Evolutionary conservation across 2,329 filamentous ascomycete genomes (phyloP).

Genomic region (Aspergillus uvarum): DNA sequence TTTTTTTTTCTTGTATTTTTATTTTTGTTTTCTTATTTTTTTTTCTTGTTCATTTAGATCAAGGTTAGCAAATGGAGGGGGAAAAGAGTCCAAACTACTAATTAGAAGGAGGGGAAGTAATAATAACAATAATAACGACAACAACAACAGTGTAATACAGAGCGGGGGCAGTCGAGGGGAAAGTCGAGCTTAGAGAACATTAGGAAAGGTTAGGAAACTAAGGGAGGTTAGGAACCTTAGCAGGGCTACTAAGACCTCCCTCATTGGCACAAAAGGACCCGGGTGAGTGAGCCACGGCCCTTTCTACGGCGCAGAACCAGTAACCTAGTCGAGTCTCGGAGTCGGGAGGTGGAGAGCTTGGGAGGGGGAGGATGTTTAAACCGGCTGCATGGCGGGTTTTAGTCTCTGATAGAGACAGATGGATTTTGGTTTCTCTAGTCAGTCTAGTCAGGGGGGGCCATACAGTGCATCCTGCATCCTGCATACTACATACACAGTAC

Average conservation of each 20-base stretch:
- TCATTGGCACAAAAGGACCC: constrained; percentile 17
- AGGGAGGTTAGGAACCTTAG: constrained; percentile 12
- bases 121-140: constrained; percentile 9
- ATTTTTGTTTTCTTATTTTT: not conserved
- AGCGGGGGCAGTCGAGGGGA: constrained; percentile 15
- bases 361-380: constrained; percentile 9
- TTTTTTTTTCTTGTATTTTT: not conserved
- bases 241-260: constrained; percentile 10
- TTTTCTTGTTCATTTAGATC: constrained; percentile 1
- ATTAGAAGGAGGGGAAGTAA: constrained; percentile 2
- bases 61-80: constrained; percentile 10
- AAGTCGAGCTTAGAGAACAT: constrained; percentile 7
- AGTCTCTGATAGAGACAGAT: constrained; percentile 6
- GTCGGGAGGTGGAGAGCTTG: constrained; percentile 24
- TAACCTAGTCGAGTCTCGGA: constrained; percentile 22
- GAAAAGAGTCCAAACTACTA: constrained; percentile 1
- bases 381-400: constrained; percentile 4
- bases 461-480: too few species aligned
- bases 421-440: not conserved
- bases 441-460: not conserved
- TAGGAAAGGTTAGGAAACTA: constrained; percentile 15
- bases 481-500: not conserved
- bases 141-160: constrained; percentile 12
- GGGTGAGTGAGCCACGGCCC: constrained; percentile 7
- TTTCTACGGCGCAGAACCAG: constrained; percentile 3